Evolutionary conservation across 495 filamentous ascomycete species (phyloP).

Genomic region (Hypomontagnella submonticulosa): DNA sequence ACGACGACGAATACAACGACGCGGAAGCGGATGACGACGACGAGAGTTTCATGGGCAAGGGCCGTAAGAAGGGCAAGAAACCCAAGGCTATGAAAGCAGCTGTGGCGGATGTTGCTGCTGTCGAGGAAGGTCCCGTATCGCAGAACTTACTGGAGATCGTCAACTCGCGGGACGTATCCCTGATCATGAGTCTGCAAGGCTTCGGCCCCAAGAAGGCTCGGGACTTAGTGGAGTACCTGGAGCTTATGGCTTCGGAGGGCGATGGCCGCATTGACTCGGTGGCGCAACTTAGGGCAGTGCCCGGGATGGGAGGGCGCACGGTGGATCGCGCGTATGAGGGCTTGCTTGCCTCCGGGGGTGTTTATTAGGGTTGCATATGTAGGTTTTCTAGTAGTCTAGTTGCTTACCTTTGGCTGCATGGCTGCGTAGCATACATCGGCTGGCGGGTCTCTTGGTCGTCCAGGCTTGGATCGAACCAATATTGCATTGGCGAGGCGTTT

Average conservation of each 20-base stretch:
- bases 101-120: conserved; percentile 19
- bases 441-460: conserved; percentile 26
- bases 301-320: conserved; percentile 68
- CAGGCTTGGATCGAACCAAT: conserved; percentile 13
- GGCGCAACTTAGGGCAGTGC: conserved; percentile 63
- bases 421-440: conserved; percentile 14
- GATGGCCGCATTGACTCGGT: conserved; percentile 56
- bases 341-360: conserved; percentile 33
- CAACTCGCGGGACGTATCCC: conserved; percentile 80
- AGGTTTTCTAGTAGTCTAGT: conserved; percentile 2
- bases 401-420: conserved; percentile 21
- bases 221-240: conserved; percentile 69
- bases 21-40: conserved; percentile 63
- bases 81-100: conserved; percentile 43
- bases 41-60: conserved; percentile 52
- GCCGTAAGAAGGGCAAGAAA: conserved; percentile 51
- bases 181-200: conserved; percentile 78
- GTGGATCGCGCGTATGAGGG: conserved; percentile 68
- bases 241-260: conserved; percentile 59
- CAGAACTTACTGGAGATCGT: conserved; percentile 80
- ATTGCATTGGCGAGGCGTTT: conserved; percentile 43
- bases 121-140: conserved; percentile 54
- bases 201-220: conserved; percentile 73
- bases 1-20: conserved; percentile 50
- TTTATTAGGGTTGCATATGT: conserved; percentile 6